These are phyloP conservation scores for Leccinellum rugosiceps DNA, from an alignment of 768 basidiomycete species.

Conservation along the genomic window DNA sequence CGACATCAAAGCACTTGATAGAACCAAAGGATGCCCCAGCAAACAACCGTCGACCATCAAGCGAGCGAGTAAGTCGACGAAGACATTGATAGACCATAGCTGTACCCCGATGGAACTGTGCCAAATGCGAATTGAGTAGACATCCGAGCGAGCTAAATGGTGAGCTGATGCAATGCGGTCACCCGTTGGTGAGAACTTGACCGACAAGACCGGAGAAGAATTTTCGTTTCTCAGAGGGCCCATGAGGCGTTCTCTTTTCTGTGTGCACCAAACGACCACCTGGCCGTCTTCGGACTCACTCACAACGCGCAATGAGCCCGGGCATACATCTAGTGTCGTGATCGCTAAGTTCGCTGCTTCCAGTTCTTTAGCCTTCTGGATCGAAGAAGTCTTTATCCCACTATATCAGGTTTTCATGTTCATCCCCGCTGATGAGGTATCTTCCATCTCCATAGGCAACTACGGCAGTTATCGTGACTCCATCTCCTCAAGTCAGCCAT, in stretches of 20 bases:
- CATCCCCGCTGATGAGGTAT: background rate
- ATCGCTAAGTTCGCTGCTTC: background rate
- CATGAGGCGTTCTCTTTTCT: background rate
- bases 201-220: conserved; percentile 3
- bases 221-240: conserved; percentile 2
- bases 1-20: conserved; percentile 9
- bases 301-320: background rate
- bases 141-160: background rate
- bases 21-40: conserved; percentile 7
- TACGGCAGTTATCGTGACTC: background rate
- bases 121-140: conserved; percentile 8
- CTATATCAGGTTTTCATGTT: background rate
- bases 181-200: no score
- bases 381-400: background rate
- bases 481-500: background rate
- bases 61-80: conserved; percentile 8
- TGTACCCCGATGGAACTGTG: conserved; percentile 5
- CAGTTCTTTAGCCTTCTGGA: background rate
- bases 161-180: conserved; percentile 7
- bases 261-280: background rate
- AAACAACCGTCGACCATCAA: conserved; percentile 15
- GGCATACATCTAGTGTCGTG: background rate
- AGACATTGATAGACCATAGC: background rate
- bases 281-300: no score
- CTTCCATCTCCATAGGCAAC: background rate